Percentiles rank a stretch among this genome's conserved stretches.
phyloP scores from a whole-genome alignment of 495 filamentous ascomycete genomes.

The Symbiotaphrina buchneri region DNA sequence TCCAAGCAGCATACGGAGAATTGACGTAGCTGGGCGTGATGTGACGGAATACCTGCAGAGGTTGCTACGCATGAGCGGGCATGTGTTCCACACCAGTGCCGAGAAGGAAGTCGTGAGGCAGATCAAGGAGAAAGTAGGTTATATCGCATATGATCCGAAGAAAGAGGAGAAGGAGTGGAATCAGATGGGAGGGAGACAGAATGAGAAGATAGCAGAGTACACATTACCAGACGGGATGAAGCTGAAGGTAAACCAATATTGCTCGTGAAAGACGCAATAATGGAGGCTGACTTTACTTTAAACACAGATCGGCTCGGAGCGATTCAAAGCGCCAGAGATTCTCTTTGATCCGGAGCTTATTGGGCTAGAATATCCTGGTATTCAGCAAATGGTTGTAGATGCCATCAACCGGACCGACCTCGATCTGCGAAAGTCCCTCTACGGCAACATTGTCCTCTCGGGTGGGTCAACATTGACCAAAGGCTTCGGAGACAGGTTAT shows the following conservation, averaged over 20 bases:
- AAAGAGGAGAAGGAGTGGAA: constrained; percentile 94
- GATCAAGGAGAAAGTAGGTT: constrained; percentile 90
- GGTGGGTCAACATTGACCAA: constrained; percentile 80
- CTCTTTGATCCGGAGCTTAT: constrained; percentile 96
- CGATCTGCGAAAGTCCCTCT: constrained; percentile 82
- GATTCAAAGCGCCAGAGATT: constrained; percentile 91
- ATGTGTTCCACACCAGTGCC: constrained; percentile 90
- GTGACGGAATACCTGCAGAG: constrained; percentile 91
- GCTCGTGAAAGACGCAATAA: neutral
- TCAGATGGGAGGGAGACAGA: constrained; percentile 31
- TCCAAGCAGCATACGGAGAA: constrained; percentile 77
- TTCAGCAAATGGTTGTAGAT: constrained; percentile 95
- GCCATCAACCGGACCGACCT: constrained; percentile 93
- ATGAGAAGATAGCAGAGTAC: constrained; percentile 63
- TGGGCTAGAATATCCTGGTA: constrained; percentile 87
- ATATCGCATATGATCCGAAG: constrained; percentile 79
- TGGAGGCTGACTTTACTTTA: neutral
- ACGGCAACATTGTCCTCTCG: constrained; percentile 90
- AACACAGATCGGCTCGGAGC: constrained; percentile 57
- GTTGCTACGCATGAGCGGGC: constrained; percentile 75
- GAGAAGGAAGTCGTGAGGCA: constrained; percentile 94
- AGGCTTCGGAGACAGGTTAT: constrained; percentile 85
- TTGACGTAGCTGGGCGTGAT: constrained; percentile 95
- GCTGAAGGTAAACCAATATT: constrained; percentile 40
- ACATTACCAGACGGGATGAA: constrained; percentile 78